Evolutionary conservation across 192 early-diverging fungal species (phyloP).

Genomic region (Coemansia sp.): DNA sequence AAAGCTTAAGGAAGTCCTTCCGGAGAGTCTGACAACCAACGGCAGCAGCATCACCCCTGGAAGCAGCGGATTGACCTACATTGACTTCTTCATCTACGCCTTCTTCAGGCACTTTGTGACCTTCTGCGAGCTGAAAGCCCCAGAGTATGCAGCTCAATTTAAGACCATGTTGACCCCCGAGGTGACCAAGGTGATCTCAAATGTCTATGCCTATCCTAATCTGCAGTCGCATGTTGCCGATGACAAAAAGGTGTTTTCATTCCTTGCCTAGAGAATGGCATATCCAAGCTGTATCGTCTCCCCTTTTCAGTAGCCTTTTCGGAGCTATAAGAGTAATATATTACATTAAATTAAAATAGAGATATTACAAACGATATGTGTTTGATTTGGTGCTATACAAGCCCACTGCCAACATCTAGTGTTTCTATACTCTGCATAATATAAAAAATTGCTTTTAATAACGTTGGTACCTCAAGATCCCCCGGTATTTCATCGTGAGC

Average conservation of each 20-base stretch:
- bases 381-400: too few species aligned
- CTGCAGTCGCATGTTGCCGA: slow-evolving; percentile 1
- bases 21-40: slow-evolving; percentile 48
- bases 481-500: slow-evolving; percentile 73
- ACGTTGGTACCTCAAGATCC: too few species aligned
- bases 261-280: not conserved
- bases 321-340: too few species aligned
- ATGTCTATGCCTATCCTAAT: not conserved
- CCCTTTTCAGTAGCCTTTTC: too few species aligned
- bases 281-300: too few species aligned
- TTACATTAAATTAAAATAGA: too few species aligned
- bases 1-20: slow-evolving; percentile 35
- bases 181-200: slow-evolving; percentile 2
- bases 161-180: not conserved
- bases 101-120: slow-evolving; percentile 25
- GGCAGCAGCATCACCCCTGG: slow-evolving; percentile 57
- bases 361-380: too few species aligned
- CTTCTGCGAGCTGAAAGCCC: not conserved
- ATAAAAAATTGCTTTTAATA: too few species aligned
- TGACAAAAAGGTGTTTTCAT: not conserved
- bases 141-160: not conserved
- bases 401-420: too few species aligned
- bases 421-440: too few species aligned
- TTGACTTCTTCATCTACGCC: slow-evolving; percentile 35
- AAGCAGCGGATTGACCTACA: slow-evolving; percentile 47